Conservation (phyloP, 805 yeast species). For the Pichia cabralensis region DNA sequence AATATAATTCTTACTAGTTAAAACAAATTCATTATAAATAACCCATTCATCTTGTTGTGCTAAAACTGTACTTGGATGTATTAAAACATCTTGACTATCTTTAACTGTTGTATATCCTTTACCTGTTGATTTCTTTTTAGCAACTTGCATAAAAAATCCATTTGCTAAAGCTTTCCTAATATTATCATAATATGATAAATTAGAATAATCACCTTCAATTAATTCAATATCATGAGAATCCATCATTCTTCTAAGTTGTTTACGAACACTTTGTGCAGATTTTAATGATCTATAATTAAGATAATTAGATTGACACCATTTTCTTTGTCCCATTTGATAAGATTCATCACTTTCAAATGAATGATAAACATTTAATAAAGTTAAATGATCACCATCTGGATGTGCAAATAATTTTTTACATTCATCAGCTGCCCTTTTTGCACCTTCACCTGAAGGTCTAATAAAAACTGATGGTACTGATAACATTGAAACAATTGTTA, state of each 20-base stretch:
- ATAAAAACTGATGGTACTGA: constrained; percentile 93
- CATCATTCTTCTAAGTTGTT: constrained; percentile 78
- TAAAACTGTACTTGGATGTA: constrained; percentile 89
- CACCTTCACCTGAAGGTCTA: constrained; percentile 78
- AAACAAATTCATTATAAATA: constrained; percentile 87
- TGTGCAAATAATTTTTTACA: constrained; percentile 82
- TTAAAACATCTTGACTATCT: constrained; percentile 90
- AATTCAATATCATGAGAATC: constrained; percentile 67
- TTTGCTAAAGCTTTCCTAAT: constrained; percentile 77
- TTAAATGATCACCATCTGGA: constrained; percentile 90
- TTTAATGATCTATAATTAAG: constrained; percentile 74
- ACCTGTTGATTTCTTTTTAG: constrained; percentile 75
- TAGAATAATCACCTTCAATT: constrained; percentile 56
- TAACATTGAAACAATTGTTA: constrained; percentile 80
- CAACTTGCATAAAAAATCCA: constrained; percentile 99
- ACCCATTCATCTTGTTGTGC: constrained; percentile 91
- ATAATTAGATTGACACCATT: constrained; percentile 91
- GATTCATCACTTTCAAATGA: constrained; percentile 76
- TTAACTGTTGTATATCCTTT: constrained; percentile 86
- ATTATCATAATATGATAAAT: constrained; percentile 58
- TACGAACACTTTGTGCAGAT: constrained; percentile 79
- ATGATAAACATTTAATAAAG: constrained; percentile 79
- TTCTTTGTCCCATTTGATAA: constrained; percentile 47
- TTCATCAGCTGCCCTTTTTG: constrained; percentile 85
- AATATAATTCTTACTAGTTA: constrained; percentile 87